Base-by-base conservation (phyloP, 345 rosid genomes). In the Eucalyptus regnans region DNA sequence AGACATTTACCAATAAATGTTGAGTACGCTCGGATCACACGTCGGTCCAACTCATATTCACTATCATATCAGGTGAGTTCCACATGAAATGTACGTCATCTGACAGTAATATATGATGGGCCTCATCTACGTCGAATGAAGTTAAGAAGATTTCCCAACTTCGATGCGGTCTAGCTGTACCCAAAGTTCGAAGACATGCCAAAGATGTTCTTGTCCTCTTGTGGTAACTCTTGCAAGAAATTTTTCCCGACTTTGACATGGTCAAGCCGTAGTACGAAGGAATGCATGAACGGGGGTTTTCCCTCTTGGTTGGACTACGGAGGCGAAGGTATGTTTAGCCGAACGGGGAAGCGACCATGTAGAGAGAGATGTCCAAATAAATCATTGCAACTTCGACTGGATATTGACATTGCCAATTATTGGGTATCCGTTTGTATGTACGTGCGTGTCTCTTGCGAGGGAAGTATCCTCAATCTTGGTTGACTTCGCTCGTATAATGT, bases 91-190 rank as follows among this genome's bases (percentile, higher is more conserved):
- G 7, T 10, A 37, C 27, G 2, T 71, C 12, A 20, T 5, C 8
- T 5, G 0, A 18, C 1, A 0, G 7, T 10, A 18, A 37, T 2
- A 37, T 41, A 37, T 37, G 14, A 2, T 2, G 7, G 8, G 14
- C 27, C 27, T 18, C 22, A 2, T 37, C 5, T 17, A 0, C 0
- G 0, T 0, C 8, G 2, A 71, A 37, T 10, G 25, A 1, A 18
- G 3, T 71, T 71, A 37, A 20, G 23, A 18, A 37, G 46, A 37
- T 71, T 37, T 37, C 27, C 14, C 8, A 43, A 71, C 14, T 71
- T 71, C 4, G 0, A 37, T 23, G 12, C 3, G 0, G 27, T 71
- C 4, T 1, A 2, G 44, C 4, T 1, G 12, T 10, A 18, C 44
- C 20, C 58, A 71, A 9, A 33, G 13, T 0, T 9, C 7, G 4